Percentiles rank a stretch among this genome's conserved stretches.
phyloP scores from a whole-genome alignment of 2,329 filamentous ascomycete genomes.

The Penicillium sp. region DNA sequence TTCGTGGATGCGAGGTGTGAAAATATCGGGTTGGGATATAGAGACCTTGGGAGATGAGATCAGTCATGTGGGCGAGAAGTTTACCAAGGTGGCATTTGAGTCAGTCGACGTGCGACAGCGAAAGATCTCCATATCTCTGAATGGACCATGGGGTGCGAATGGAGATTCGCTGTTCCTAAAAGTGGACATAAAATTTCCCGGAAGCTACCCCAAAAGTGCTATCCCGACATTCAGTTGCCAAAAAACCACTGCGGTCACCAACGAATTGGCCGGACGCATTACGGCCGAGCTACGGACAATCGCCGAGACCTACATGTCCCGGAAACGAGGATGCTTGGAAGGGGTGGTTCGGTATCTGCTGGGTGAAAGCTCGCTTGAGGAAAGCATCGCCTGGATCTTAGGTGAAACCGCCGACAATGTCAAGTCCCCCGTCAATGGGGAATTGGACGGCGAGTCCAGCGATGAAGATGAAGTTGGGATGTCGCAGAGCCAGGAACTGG shows the following conservation, averaged over 20 bases:
- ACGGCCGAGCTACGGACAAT: constrained; percentile 51
- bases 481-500: constrained; percentile 41
- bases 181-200: constrained; percentile 54
- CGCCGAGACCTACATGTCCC: constrained; percentile 49
- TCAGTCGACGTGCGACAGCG: constrained; percentile 52
- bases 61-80: constrained; percentile 55
- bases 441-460: constrained; percentile 64
- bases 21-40: constrained; percentile 51
- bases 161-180: constrained; percentile 51
- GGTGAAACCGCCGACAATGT: constrained; percentile 53
- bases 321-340: constrained; percentile 54
- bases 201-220: constrained; percentile 49
- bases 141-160: constrained; percentile 55
- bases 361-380: constrained; percentile 54
- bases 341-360: constrained; percentile 57
- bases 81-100: constrained; percentile 56
- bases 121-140: constrained; percentile 52
- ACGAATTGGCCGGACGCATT: constrained; percentile 47
- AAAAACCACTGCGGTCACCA: constrained; percentile 52
- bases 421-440: constrained; percentile 39
- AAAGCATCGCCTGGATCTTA: constrained; percentile 48
- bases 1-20: constrained; percentile 60
- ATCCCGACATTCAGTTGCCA: constrained; percentile 51
- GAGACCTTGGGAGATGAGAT: constrained; percentile 57
- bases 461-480: constrained; percentile 63